phyloP scores from a whole-genome alignment of 495 filamentous ascomycete genomes.

The Hyaloscypha bicolor region DNA sequence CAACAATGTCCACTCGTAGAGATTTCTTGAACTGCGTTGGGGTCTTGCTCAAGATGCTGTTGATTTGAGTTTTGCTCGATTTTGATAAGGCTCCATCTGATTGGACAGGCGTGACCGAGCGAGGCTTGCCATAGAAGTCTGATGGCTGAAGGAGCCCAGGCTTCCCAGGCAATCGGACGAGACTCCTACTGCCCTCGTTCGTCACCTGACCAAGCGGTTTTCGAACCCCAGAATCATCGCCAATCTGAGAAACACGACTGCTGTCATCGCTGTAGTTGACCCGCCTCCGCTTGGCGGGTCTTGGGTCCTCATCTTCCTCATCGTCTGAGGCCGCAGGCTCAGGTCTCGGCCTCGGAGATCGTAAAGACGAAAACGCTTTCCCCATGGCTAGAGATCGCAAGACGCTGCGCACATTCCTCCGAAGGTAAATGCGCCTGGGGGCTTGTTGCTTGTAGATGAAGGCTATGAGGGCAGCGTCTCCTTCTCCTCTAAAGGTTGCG shows the following conservation, averaged over 20 bases:
- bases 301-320: conserved; percentile 21
- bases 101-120: background rate
- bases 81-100: background rate
- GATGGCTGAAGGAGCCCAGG: conserved; percentile 14
- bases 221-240: background rate
- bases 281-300: conserved; percentile 28
- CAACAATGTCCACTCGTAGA: conserved; percentile 50
- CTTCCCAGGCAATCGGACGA: background rate
- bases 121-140: conserved; percentile 24
- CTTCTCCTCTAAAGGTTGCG: conserved; percentile 13
- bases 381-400: conserved; percentile 26
- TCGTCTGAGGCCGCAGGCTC: conserved; percentile 9
- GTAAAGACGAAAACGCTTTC: conserved; percentile 18
- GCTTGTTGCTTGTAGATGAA: background rate
- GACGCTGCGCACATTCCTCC: conserved; percentile 27
- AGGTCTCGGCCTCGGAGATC: background rate
- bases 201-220: conserved; percentile 27
- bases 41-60: conserved; percentile 34
- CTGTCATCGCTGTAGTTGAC: background rate
- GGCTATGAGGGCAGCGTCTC: conserved; percentile 15
- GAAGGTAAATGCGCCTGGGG: conserved; percentile 12
- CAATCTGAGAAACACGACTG: background rate
- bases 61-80: conserved; percentile 20
- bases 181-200: conserved; percentile 12
- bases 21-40: conserved; percentile 39